Conservation (phyloP, 2,329 filamentous ascomycete genomes). For the Alternaria incomplexa region DNA sequence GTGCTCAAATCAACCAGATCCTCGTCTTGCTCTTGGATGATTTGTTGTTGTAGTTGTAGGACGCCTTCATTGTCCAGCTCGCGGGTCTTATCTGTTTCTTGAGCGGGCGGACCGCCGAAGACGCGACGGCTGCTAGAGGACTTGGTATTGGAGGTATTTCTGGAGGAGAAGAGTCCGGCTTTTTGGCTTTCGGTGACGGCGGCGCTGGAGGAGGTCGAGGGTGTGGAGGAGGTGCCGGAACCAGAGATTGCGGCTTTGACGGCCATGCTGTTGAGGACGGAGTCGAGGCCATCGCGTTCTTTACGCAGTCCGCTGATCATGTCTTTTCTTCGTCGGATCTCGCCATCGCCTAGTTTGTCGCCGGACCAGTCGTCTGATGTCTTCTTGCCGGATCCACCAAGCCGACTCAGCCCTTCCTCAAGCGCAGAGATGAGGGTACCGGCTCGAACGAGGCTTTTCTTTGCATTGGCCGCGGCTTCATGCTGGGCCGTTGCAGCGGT, state of each 20-base stretch:
- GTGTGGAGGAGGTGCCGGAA: conserved; percentile 42
- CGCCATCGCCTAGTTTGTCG: conserved; percentile 71
- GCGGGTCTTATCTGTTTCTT: conserved; percentile 77
- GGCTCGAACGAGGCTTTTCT: conserved; percentile 73
- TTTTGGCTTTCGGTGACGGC: conserved; percentile 46
- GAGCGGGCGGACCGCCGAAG: conserved; percentile 73
- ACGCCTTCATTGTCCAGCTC: conserved; percentile 79
- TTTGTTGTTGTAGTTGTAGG: conserved; percentile 73
- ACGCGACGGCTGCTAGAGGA: conserved; percentile 63
- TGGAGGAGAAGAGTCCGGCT: conserved; percentile 37
- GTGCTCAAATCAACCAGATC: conserved; percentile 72
- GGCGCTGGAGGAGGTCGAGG: conserved; percentile 38
- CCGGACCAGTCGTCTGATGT: conserved; percentile 46
- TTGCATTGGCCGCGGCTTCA: conserved; percentile 75
- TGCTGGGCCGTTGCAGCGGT: conserved; percentile 65
- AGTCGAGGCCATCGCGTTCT: conserved; percentile 78
- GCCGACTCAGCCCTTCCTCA: conserved; percentile 65
- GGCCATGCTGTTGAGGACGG: conserved; percentile 69
- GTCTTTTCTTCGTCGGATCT: conserved; percentile 74
- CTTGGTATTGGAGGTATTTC: conserved; percentile 18
- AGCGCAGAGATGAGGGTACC: conserved; percentile 68
- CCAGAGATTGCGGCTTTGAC: conserved; percentile 55
- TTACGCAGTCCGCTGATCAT: conserved; percentile 72
- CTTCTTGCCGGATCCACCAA: conserved; percentile 36
- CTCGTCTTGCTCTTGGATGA: conserved; percentile 77